Conservation (phyloP, 441 rosid genomes). For the Lepidium campestre region DNA sequence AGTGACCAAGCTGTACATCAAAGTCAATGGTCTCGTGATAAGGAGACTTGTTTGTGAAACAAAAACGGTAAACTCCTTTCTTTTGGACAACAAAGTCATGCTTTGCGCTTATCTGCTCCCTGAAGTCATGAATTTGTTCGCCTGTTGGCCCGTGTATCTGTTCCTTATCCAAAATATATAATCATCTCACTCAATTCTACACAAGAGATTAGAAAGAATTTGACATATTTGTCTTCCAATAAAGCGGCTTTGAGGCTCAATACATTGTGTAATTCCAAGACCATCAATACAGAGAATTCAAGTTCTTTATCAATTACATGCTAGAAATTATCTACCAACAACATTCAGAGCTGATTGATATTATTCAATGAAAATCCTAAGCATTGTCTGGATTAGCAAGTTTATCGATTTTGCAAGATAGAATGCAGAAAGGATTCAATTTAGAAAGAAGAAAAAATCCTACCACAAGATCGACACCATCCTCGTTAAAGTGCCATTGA, state of each 20-base stretch:
- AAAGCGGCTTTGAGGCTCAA: not conserved
- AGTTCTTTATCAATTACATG: not conserved
- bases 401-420: not conserved
- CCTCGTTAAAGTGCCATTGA: conserved; percentile 48
- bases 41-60: conserved; percentile 67
- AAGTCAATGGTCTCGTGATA: conserved; percentile 58
- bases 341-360: not conserved
- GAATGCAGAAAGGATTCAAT: not conserved
- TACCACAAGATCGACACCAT: conserved; percentile 72
- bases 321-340: not conserved
- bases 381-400: not conserved
- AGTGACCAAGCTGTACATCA: conserved; percentile 54
- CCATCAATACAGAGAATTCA: not conserved
- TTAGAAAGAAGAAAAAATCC: not conserved
- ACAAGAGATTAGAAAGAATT: not conserved
- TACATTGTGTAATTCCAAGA: not conserved
- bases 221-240: not conserved
- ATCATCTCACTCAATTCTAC: not conserved
- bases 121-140: conserved; percentile 49
- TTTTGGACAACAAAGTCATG: conserved; percentile 48
- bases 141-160: conserved; percentile 55
- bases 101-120: conserved; percentile 45
- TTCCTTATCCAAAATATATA: not conserved
- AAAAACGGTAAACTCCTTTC: conserved; percentile 53
- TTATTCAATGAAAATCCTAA: not conserved